Conservation (phyloP, 83 land plant species). For the Diphasiastrum complanatum region DNA sequence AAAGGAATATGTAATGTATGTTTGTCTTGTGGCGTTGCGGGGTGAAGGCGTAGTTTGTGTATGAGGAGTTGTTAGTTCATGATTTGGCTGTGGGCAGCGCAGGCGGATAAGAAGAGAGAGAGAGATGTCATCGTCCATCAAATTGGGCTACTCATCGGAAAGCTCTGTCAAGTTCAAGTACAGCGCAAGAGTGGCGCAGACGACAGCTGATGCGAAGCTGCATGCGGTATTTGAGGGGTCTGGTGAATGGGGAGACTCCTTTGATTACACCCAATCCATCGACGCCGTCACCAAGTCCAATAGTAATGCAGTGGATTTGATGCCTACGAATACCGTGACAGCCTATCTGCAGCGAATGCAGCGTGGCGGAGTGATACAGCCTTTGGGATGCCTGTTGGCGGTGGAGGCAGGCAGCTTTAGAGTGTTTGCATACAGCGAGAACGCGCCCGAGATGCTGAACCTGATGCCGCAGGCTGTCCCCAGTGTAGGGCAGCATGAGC, state of each 20-base stretch:
- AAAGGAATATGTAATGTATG: too few species aligned
- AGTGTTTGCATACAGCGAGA: conserved; percentile 12
- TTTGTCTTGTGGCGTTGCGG: too few species aligned
- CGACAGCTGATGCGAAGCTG: conserved; percentile 15
- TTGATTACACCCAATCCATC: conserved; percentile 9
- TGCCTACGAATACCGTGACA: conserved; percentile 7
- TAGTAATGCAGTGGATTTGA: background rate
- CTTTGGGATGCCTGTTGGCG: conserved; percentile 14
- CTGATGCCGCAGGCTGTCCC: conserved; percentile 16
- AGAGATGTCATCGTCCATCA: conserved; percentile 2
- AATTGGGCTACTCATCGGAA: conserved; percentile 6
- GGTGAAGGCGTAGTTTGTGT: too few species aligned
- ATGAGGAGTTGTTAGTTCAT: too few species aligned
- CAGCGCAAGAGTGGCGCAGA: conserved; percentile 16
- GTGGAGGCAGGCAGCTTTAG: conserved; percentile 15
- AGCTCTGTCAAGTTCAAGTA: conserved; percentile 16
- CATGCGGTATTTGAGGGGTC: conserved; percentile 17
- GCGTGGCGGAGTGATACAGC: conserved; percentile 13
- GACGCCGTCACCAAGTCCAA: conserved; percentile 4
- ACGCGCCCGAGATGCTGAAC: conserved; percentile 11
- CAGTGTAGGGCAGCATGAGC: conserved; percentile 10
- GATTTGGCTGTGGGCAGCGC: too few species aligned
- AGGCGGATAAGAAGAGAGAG: too few species aligned
- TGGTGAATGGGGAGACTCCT: conserved; percentile 11
- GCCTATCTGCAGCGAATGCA: conserved; percentile 17